Base-by-base conservation (phyloP, 495 filamentous ascomycete genomes). In the Hyaloscypha hepaticicola region DNA sequence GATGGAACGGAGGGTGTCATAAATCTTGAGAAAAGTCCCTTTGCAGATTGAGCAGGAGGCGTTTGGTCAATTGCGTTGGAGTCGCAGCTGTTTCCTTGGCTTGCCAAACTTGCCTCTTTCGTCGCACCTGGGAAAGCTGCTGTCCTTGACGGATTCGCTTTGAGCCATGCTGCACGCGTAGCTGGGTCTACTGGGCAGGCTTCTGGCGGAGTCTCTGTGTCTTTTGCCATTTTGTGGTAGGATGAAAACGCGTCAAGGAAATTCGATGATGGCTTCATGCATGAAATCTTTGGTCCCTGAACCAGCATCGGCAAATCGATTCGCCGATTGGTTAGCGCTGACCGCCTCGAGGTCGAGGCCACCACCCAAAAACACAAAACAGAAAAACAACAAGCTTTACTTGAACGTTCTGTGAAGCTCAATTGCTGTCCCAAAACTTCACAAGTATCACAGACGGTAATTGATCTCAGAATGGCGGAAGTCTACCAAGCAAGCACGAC, bases 401-500 rank as follows among this genome's bases (percentile, higher is more conserved):
- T 31, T 33, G 8, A 12, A 6, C n/a, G 34, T 38, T 52, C 8
- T 61, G 14, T 53, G 12, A 33, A 27, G 9, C 26, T 51, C 50
- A 33, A 56, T 68, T 60, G 12, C 26, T 41, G 21, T 66, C 58
- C 4, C 29, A 56, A 26, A 11, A 26, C n/a, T 34, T 48, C 31
- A 50, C n/a, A 26, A 1, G 12, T 21, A 24, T 31, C 53, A 57
- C 45, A 60, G 31, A 55, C 28, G 21, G 50, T 33, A 19, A 66
- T 48, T 58, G 9, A 27, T 27, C 41, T 51, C 31, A 67, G 24
- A 63, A 86, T 86, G 84, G 73, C 80, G 26, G 79, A 76, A 59
- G 76, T 98, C 72, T 93, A 93, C 81, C 88, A 90, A 72, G 92
- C 96, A 58, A 96, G 90, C 79, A 97, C 94, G 52, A 97, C 92